Percentiles rank a stretch among this genome's conserved stretches.
Evolutionary conservation across 176 grass and related monocot genomes (phyloP).

Genomic region (Echinochloa phyllopogon): DNA sequence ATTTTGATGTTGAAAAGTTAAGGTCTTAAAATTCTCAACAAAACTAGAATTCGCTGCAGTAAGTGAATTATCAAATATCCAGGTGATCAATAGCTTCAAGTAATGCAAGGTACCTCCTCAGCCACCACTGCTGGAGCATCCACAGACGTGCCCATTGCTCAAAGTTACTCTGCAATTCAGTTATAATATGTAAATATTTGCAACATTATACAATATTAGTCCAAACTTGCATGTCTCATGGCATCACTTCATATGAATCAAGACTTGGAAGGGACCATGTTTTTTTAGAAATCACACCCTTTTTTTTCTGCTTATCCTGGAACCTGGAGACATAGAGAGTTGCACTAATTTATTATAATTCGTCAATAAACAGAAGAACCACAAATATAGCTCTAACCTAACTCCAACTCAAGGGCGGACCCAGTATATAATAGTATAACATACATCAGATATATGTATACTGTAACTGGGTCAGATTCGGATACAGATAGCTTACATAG

Average conservation of each 20-base stretch:
- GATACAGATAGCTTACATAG: background rate
- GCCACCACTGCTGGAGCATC: slow-evolving; percentile 46
- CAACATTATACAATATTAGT: background rate
- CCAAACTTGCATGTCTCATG: background rate
- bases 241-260: background rate
- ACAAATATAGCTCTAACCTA: background rate
- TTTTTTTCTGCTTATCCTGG: background rate
- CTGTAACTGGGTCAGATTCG: background rate
- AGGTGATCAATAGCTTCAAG: background rate
- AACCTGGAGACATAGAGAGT: background rate
- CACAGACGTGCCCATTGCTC: slow-evolving; percentile 51
- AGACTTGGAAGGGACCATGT: background rate
- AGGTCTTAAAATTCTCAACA: background rate
- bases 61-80: slow-evolving; percentile 3
- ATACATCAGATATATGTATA: background rate
- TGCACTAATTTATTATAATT: background rate
- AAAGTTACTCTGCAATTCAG: slow-evolving; percentile 25
- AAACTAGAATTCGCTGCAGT: background rate
- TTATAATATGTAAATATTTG: background rate
- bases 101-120: slow-evolving; percentile 36
- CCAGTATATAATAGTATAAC: too few relatives aligned
- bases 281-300: background rate
- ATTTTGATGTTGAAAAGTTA: background rate
- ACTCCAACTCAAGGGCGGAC: background rate
- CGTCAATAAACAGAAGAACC: background rate